phyloP scores from a whole-genome alignment of 768 basidiomycete genomes.

The Naematelia encephala region DNA sequence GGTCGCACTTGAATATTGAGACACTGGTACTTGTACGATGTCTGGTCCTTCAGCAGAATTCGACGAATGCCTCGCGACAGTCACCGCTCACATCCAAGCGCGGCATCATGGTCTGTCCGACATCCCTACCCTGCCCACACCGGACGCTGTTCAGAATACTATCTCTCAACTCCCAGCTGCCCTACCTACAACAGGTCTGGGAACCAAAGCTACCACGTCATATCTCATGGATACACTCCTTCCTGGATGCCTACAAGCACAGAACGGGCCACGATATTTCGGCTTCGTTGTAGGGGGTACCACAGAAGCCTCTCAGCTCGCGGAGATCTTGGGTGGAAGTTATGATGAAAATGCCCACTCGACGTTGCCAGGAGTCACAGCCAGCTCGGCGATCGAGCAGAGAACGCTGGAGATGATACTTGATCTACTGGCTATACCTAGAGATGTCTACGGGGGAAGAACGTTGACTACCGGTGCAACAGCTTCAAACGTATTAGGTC shows the following conservation, averaged over 20 bases:
- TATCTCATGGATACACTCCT: slow-evolving; percentile 46
- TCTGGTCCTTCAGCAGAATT: slow-evolving; percentile 8
- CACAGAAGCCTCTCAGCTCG: slow-evolving; percentile 50
- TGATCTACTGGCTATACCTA: slow-evolving; percentile 38
- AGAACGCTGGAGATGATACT: slow-evolving; percentile 46
- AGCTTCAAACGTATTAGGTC: slow-evolving; percentile 53
- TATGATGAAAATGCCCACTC: slow-evolving; percentile 53
- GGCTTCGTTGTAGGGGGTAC: slow-evolving; percentile 51
- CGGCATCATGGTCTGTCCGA: slow-evolving; percentile 19
- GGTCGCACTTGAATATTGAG: too few species aligned
- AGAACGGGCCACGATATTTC: slow-evolving; percentile 51
- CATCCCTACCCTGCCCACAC: slow-evolving; percentile 19
- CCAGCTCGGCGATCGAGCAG: slow-evolving; percentile 43
- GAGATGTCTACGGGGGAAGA: slow-evolving; percentile 46
- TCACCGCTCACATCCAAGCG: slow-evolving; percentile 17
- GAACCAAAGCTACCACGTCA: slow-evolving; percentile 34
- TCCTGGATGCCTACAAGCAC: slow-evolving; percentile 50
- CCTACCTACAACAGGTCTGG: slow-evolving; percentile 49
- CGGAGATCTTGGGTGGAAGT: slow-evolving; percentile 51
- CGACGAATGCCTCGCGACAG: slow-evolving; percentile 7
- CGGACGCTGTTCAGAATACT: slow-evolving; percentile 9
- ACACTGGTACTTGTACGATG: too few species aligned
- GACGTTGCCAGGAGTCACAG: slow-evolving; percentile 31
- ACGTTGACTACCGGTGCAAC: slow-evolving; percentile 55
- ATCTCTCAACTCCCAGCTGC: slow-evolving; percentile 34